Evolutionary conservation across 139 green algal genomes (phyloP).

Genomic region (Chlorella sorokiniana): DNA sequence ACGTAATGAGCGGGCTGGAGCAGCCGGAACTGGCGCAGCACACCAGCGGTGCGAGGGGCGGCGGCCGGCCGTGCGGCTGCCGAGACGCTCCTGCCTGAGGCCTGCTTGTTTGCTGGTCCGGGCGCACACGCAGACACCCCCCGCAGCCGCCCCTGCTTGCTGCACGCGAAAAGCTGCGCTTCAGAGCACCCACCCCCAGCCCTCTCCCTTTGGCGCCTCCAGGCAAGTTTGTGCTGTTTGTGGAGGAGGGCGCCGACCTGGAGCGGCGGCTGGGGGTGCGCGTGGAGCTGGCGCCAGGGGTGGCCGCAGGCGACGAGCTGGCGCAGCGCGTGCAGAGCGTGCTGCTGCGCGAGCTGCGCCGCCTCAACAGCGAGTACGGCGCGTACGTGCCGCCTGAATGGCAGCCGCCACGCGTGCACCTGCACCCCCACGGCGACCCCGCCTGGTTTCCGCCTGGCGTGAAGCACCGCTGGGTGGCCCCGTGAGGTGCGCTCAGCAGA

Average conservation of each 20-base stretch:
- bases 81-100: too few species aligned
- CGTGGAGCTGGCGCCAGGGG: constrained; percentile 25
- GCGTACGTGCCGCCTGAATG: constrained; percentile 14
- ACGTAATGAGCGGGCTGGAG: constrained; percentile 35
- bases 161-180: too few species aligned
- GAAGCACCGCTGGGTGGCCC: constrained; percentile 31
- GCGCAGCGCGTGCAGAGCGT: not conserved
- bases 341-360: constrained; percentile 11
- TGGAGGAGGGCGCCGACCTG: constrained; percentile 28
- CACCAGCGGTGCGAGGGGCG: not conserved
- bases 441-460: not conserved
- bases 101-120: not conserved
- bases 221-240: constrained; percentile 43
- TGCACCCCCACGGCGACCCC: constrained; percentile 23
- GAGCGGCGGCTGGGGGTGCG: constrained; percentile 22
- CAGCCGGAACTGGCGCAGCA: not conserved
- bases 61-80: too few species aligned
- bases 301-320: not conserved
- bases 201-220: too few species aligned
- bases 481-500: too few species aligned
- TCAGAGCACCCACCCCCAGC: too few species aligned
- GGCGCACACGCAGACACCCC: too few species aligned
- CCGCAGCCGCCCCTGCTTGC: too few species aligned
- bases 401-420: constrained; percentile 9
- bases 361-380: constrained; percentile 28